These are phyloP conservation scores for Aspergillus luchuensis DNA, from an alignment of 2,329 filamentous ascomycete species.

Conservation along the genomic window DNA sequence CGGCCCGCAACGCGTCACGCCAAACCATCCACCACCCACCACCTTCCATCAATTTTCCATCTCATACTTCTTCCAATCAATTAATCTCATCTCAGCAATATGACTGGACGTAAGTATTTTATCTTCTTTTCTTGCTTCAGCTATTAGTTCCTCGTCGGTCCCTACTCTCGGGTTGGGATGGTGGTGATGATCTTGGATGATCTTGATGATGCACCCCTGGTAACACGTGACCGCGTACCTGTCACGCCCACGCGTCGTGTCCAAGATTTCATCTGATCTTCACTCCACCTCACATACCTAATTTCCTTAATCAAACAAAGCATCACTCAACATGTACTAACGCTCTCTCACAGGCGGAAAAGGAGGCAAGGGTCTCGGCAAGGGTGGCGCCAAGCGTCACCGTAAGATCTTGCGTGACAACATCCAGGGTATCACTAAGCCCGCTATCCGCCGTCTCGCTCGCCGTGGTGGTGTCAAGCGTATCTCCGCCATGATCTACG, in stretches of 20 bases:
- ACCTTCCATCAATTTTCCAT: conserved; percentile 24
- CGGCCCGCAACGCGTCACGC: conserved; percentile 24
- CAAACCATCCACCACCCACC: conserved; percentile 5
- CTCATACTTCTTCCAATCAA: conserved; percentile 11
- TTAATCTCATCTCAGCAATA: conserved; percentile 23
- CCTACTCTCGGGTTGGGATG: not conserved
- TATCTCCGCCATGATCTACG: conserved; percentile 96
- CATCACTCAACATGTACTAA: conserved; percentile 17
- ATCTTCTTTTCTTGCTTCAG: conserved; percentile 5
- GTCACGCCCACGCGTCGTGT: conserved; percentile 13
- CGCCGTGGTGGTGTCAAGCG: conserved; percentile 99
- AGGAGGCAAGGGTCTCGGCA: conserved; percentile 96
- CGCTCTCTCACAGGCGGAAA: conserved; percentile 69
- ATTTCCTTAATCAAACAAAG: not conserved
- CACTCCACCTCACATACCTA: conserved; percentile 6
- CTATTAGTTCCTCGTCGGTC: not conserved
- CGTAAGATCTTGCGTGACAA: conserved; percentile 99
- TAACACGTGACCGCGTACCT: conserved; percentile 27
- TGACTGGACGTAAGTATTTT: conserved; percentile 46
- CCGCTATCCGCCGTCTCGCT: conserved; percentile 95
- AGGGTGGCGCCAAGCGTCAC: conserved; percentile 98
- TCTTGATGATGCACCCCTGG: conserved; percentile 24
- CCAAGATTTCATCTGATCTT: conserved; percentile 16
- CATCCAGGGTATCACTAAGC: conserved; percentile 99
- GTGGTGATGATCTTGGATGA: conserved; percentile 4